Conservation (phyloP, 2,329 filamentous ascomycete genomes). For the Penicillium polonicum region DNA sequence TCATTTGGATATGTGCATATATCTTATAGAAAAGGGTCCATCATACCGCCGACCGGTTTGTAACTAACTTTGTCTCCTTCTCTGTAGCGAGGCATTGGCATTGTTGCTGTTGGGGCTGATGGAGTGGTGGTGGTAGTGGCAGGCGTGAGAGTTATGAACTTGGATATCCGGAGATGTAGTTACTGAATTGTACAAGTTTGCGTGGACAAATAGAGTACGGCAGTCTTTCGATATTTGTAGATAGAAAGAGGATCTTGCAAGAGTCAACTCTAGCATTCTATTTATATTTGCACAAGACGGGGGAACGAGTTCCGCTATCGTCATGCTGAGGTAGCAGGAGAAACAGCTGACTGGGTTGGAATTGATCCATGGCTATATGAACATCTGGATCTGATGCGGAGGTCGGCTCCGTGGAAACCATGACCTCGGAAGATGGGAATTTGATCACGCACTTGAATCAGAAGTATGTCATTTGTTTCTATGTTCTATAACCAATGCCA, state of each 20-base stretch:
- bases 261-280: background rate
- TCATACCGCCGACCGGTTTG: conserved; percentile 44
- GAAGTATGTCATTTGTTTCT: conserved; percentile 18
- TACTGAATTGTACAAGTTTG: background rate
- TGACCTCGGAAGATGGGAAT: background rate
- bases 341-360: conserved; percentile 1
- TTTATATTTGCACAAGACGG: background rate
- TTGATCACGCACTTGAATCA: conserved; percentile 2
- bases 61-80: conserved; percentile 41
- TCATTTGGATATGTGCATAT: background rate
- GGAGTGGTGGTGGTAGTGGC: background rate
- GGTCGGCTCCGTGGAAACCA: conserved; percentile 5
- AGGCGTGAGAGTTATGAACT: background rate
- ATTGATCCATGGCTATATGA: conserved; percentile 7
- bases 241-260: background rate
- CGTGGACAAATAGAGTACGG: background rate
- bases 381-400: conserved; percentile 7
- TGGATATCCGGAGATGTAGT: background rate
- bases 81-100: conserved; percentile 33
- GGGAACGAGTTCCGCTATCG: conserved; percentile 5
- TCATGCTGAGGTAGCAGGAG: conserved; percentile 16
- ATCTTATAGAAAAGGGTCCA: background rate
- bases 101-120: conserved; percentile 5
- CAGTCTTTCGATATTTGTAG: background rate
- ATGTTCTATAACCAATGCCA: background rate